phyloP scores from a whole-genome alignment of 1,284 basidiomycete species.

The Xerocomus cyaneibrunnescens region DNA sequence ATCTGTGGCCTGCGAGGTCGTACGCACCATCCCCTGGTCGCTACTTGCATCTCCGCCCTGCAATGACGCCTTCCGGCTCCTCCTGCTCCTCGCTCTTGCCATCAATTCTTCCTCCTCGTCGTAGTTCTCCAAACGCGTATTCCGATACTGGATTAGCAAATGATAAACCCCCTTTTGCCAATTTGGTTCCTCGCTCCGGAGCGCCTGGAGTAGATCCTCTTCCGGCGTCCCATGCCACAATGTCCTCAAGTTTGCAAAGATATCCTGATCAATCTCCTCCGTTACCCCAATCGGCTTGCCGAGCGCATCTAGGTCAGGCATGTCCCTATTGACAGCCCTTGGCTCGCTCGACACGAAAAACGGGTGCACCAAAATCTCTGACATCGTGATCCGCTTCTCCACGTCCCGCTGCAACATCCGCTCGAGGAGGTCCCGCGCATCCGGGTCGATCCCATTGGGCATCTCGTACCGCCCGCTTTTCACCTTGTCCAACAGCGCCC shows the following conservation, averaged over 20 bases:
- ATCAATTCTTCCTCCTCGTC: slow-evolving; percentile 55
- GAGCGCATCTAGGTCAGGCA: slow-evolving; percentile 69
- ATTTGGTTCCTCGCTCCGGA: slow-evolving; percentile 66
- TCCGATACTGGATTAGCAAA: slow-evolving; percentile 77
- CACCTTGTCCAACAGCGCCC: slow-evolving; percentile 80
- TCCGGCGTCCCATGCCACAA: slow-evolving; percentile 84
- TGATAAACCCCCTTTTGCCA: slow-evolving; percentile 96
- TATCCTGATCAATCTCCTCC: slow-evolving; percentile 81
- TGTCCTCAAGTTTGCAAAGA: slow-evolving; percentile 88
- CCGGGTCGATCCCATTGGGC: slow-evolving; percentile 75
- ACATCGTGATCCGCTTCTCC: slow-evolving; percentile 82
- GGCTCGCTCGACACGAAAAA: slow-evolving; percentile 78
- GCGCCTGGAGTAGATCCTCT: slow-evolving; percentile 65
- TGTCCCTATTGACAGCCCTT: slow-evolving; percentile 48
- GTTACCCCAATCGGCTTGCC: slow-evolving; percentile 60
- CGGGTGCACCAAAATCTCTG: slow-evolving; percentile 83
- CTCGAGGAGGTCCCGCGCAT: slow-evolving; percentile 80
- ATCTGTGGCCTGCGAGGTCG: slow-evolving; percentile 28
- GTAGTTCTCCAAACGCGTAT: slow-evolving; percentile 65
- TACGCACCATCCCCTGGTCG: slow-evolving; percentile 19
- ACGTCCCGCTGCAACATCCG: slow-evolving; percentile 90
- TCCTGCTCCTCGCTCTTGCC: slow-evolving; percentile 32
- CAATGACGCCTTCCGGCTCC: slow-evolving; percentile 32
- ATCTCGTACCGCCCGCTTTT: slow-evolving; percentile 81
- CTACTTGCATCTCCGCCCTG: slow-evolving; percentile 5